phyloP scores from a whole-genome alignment of 768 basidiomycete species.

The Sistotremastrum niveocremeum region DNA sequence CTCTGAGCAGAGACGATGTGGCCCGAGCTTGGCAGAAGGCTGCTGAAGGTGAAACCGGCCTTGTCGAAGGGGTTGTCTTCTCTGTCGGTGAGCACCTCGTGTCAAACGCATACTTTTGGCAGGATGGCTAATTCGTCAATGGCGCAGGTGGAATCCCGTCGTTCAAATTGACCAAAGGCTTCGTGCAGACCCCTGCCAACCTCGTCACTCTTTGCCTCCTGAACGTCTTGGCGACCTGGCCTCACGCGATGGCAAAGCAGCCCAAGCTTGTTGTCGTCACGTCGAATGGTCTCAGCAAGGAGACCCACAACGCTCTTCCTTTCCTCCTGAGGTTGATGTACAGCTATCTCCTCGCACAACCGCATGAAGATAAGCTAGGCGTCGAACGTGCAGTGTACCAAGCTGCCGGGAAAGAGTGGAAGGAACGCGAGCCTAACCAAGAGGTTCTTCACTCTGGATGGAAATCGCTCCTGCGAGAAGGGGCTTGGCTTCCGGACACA shows the following conservation, averaged over 20 bases:
- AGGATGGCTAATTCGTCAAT: conserved; percentile 1
- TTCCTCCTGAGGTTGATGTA: conserved; percentile 36
- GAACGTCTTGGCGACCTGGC: conserved; percentile 43
- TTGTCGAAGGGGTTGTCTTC: conserved; percentile 44
- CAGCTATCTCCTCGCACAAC: conserved; percentile 24
- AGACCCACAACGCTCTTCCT: conserved; percentile 33
- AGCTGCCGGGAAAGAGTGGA: conserved; percentile 39
- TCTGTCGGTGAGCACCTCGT: conserved; percentile 36
- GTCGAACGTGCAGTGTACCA: conserved; percentile 38
- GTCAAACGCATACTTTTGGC: background rate
- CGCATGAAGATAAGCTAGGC: conserved; percentile 51
- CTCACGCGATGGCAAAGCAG: conserved; percentile 20
- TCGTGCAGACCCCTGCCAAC: conserved; percentile 35
- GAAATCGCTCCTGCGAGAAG: conserved; percentile 28
- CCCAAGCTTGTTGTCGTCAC: conserved; percentile 44
- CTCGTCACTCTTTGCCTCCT: conserved; percentile 45
- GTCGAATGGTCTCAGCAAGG: conserved; percentile 34
- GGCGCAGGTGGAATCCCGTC: conserved; percentile 30
- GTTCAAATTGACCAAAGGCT: conserved; percentile 35
- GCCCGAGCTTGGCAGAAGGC: conserved; percentile 36
- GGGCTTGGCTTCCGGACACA: conserved; percentile 30
- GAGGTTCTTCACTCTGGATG: conserved; percentile 34
- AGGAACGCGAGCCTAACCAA: conserved; percentile 22
- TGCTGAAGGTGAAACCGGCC: conserved; percentile 14
- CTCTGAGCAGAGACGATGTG: conserved; percentile 37